Conservation (phyloP, 805 yeast genomes). For the Yarrowia sp. region DNA sequence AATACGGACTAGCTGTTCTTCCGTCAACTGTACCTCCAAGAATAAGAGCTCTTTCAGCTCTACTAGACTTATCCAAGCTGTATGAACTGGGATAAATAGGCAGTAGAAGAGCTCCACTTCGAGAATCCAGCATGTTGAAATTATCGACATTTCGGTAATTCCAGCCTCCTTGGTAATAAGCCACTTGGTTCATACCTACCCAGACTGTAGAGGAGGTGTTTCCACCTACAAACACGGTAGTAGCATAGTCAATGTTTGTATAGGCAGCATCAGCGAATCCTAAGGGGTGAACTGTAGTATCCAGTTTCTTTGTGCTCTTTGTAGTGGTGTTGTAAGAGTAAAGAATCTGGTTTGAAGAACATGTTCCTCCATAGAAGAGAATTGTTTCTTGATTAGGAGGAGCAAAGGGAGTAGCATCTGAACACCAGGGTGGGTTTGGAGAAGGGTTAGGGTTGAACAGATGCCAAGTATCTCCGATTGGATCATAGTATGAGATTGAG, state of each 20-base stretch:
- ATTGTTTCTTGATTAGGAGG: background rate
- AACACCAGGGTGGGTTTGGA: background rate
- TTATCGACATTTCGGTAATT: conserved; percentile 13
- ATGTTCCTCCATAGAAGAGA: conserved; percentile 18
- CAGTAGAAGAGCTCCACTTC: conserved; percentile 1
- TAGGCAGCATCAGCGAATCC: conserved; percentile 1
- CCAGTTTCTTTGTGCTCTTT: background rate
- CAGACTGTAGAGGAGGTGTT: background rate
- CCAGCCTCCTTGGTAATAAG: conserved; percentile 18
- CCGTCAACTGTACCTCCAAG: conserved; percentile 20
- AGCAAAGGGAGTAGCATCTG: conserved; percentile 3
- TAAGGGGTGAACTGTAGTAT: background rate
- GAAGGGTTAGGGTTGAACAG: background rate
- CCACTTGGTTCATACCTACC: conserved; percentile 25
- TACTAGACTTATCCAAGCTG: background rate
- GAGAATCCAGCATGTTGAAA: background rate
- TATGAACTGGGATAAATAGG: conserved; percentile 7
- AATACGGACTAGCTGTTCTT: background rate
- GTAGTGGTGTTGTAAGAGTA: conserved; percentile 5
- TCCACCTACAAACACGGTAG: conserved; percentile 5
- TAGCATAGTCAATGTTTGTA: conserved; percentile 9
- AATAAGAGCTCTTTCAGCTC: background rate
- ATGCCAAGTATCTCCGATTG: conserved; percentile 8
- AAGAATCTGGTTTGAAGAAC: background rate
- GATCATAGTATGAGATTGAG: background rate